Conservation (phyloP, 1,139 yeast genomes). For the Pichia sp. region DNA sequence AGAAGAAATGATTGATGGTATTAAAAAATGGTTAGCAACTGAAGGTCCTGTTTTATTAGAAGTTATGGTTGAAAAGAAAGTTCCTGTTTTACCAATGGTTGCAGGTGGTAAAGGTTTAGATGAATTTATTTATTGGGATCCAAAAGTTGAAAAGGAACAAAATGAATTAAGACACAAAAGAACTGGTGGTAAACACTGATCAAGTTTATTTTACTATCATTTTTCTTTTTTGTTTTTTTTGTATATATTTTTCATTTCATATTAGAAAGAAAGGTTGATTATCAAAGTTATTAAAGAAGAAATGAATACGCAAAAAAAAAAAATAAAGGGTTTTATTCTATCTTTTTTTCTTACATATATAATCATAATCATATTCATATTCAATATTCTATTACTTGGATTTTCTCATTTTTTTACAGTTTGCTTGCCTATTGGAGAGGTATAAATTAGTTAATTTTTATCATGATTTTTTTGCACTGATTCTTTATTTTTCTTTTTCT, state of each 20-base stretch:
- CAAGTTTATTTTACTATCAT: neutral
- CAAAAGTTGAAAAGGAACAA: slow-evolving; percentile 71
- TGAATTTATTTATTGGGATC: slow-evolving; percentile 83
- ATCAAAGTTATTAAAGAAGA: no score
- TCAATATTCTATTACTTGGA: neutral
- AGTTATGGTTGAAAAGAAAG: slow-evolving; percentile 89
- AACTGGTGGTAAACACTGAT: slow-evolving; percentile 47
- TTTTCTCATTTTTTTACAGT: neutral
- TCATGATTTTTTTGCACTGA: no score
- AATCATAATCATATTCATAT: neutral
- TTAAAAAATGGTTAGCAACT: slow-evolving; percentile 66
- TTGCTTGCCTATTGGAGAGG: slow-evolving; percentile 1
- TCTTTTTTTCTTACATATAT: no score
- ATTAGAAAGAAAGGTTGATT: no score
- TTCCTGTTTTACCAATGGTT: slow-evolving; percentile 97
- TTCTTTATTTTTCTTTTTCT: no score
- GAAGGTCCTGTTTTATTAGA: slow-evolving; percentile 86
- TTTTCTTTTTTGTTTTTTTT: neutral
- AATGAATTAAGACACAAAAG: slow-evolving; percentile 55
- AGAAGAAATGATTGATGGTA: slow-evolving; percentile 54
- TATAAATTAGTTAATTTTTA: neutral
- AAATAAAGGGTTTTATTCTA: no score
- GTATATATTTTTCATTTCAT: neutral
- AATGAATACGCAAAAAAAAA: no score
- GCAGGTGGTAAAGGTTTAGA: slow-evolving; percentile 94